Base-by-base conservation (phyloP, 2,329 filamentous ascomycete species). In the Aciculosporium take region DNA sequence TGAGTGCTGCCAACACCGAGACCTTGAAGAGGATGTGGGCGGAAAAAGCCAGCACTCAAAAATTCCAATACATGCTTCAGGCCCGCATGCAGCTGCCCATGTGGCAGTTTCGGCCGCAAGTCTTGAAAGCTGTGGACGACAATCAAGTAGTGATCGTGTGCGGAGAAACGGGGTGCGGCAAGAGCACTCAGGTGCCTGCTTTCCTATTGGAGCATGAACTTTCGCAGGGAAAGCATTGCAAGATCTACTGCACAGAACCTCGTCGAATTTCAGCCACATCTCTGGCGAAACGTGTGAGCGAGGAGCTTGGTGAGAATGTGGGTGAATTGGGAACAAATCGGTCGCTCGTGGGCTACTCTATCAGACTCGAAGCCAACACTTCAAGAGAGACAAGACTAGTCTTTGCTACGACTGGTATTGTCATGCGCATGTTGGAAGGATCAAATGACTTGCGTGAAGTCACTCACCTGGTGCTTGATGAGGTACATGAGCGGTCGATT, bases 371-470 rank as follows among this genome's bases (percentile, higher is more conserved):
- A 59, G 84, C 86, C 37, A 94, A 93, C 52, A 83, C 82, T 0
- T 81, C 79, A 13, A 74, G 78, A 24, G 79, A 86, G 51, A 96
- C 88, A 2, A 73, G 85, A 39, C 73, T 98, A 21, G 77, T 96
- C 5, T 98, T 87, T 61, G 91, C 91, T 40, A 95, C 82, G 2
- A 82, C 77, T 5, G 77, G 91, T 65, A 94, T 98, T 44, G 86
- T 98, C n/a, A 84, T 98, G 69, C 79, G 91, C 23, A 96, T 98
- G 89, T 70, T 98, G 12, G 91, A 98, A 59, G 81, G 81, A 7
- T 84, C 85, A 0, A 83, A 86, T 48, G 83, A 93, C 42, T 73
- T 98, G 33, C 74, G 78, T 43, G 89, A 95, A 48, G 80, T 98
- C 40, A 94, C 89, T 0, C 91, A 96, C 63, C 66, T 98, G 45